Evolutionary conservation across 2,329 filamentous ascomycete species (phyloP).

Genomic region (Neonectria punicea): DNA sequence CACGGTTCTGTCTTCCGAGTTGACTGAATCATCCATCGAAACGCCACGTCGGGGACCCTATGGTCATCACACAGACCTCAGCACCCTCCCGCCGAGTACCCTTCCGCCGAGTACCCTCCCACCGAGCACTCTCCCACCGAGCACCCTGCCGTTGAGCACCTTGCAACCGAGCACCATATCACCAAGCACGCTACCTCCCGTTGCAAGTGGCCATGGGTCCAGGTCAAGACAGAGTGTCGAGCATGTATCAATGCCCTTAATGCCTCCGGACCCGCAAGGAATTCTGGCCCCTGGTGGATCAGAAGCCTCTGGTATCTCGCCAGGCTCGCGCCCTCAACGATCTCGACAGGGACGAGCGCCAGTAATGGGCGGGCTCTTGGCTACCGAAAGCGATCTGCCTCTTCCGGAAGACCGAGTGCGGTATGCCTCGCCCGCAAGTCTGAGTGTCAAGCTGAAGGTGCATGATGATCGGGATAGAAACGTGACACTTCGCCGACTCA

Average conservation of each 20-base stretch:
- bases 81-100: constrained; percentile 16
- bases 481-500: constrained; percentile 69
- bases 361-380: constrained; percentile 57
- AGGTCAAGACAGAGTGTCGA: constrained; percentile 54
- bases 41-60: constrained; percentile 44
- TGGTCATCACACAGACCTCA: constrained; percentile 31
- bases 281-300: constrained; percentile 42
- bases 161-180: constrained; percentile 28
- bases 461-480: constrained; percentile 70
- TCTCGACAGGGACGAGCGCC: constrained; percentile 58
- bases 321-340: constrained; percentile 51
- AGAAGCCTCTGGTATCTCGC: constrained; percentile 46
- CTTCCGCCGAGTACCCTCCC: constrained; percentile 4
- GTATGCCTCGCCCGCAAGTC: constrained; percentile 55
- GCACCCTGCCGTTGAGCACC: constrained; percentile 23
- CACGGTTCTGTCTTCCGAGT: constrained; percentile 45
- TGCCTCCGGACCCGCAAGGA: constrained; percentile 64
- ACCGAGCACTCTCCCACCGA: constrained; percentile 35
- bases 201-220: constrained; percentile 45
- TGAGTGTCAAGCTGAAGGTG: constrained; percentile 69
- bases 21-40: constrained; percentile 51
- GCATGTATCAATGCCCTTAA: constrained; percentile 62
- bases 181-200: constrained; percentile 37
- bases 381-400: constrained; percentile 55
- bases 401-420: constrained; percentile 49